Conservation (phyloP, 352 stramenopile genomes). For the Pythium aristosporum region DNA sequence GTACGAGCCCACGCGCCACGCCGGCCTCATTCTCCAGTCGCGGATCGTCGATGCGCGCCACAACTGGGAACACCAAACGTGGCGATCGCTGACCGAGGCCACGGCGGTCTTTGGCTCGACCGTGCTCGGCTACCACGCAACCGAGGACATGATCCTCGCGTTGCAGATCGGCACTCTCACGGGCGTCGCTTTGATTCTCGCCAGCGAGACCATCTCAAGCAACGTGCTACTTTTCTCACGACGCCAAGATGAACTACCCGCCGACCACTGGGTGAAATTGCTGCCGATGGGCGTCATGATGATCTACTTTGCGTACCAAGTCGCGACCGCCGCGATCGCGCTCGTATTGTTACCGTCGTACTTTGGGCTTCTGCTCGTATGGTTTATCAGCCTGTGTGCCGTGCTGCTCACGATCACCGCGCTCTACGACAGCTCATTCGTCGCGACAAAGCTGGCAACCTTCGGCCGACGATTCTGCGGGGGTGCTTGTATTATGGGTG, state of each 20-base stretch:
- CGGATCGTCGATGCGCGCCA: constrained; percentile 64
- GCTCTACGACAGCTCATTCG: constrained; percentile 42
- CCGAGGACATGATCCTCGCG: constrained; percentile 60
- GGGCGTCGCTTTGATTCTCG: constrained; percentile 55
- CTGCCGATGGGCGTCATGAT: constrained; percentile 64
- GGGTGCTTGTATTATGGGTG: constrained; percentile 38
- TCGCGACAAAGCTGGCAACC: constrained; percentile 35
- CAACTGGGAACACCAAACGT: constrained; percentile 63
- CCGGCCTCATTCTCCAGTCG: constrained; percentile 62
- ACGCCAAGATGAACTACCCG: constrained; percentile 43
- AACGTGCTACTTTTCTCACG: constrained; percentile 29
- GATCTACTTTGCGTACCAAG: constrained; percentile 57
- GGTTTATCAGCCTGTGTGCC: constrained; percentile 47
- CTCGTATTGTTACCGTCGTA: constrained; percentile 43
- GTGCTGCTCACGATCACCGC: constrained; percentile 48
- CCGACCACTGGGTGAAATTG: constrained; percentile 81
- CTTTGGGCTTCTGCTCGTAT: constrained; percentile 38
- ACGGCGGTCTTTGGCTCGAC: constrained; percentile 55
- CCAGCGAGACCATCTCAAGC: constrained; percentile 45
- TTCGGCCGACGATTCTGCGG: constrained; percentile 34
- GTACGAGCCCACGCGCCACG: constrained; percentile 57
- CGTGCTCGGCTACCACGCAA: constrained; percentile 54
- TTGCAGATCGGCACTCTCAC: constrained; percentile 73
- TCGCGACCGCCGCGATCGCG: constrained; percentile 44
- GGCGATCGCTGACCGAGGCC: constrained; percentile 63